Base-by-base conservation (phyloP, 495 filamentous ascomycete species). In the Antarctomyces pellizariae region DNA sequence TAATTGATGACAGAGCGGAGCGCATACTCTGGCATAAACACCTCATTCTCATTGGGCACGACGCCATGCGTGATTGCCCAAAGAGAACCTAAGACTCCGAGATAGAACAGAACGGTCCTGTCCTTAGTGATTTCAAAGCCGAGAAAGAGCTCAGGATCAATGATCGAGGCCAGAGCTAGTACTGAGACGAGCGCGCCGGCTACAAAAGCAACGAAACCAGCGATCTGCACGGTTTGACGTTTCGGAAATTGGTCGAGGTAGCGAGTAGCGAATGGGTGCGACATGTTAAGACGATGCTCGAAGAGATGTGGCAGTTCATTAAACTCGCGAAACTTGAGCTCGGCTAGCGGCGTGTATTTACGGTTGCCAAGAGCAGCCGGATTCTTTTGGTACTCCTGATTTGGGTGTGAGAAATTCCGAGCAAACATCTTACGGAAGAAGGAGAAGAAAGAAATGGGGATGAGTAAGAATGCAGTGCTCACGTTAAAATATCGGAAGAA, bases 311-410 rank as follows among this genome's bases (percentile, higher is more conserved):
- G 71, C 1, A 97, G 63, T 45, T 97, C 86, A 39, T 97, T 97
- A 57, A 95, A 95, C 46, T 95, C 84, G 26, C 86, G 74, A 33
- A 95, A 93, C 39, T 92, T 93, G 89, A 86, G 95, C 45, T 89
- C 75, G 2, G 89, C 86, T 25, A 92, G 62, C 1, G 82, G 77
- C 2, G 83, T 93, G 39, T 92, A 97, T 37, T 75, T 71, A 8
- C 86, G 69, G 13, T 77, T 72, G 9, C 74, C 73, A 18, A 80
- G 62, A 26, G 78, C 62, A 0, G 77, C 72, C 1, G 86, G 84
- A 35, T 90, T 89, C 42, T 73, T 80, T 49, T 91, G 78, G 46
- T 82, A 90, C 52, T 95, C 86, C 62, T 74, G 30, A 3, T 27
- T 15, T 9, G 2, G 12, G 32, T 18, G n/a, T n/a, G n/a, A n/a